Conservation (phyloP, 2,329 filamentous ascomycete genomes). For the Macrophomina pseudophaseolina region DNA sequence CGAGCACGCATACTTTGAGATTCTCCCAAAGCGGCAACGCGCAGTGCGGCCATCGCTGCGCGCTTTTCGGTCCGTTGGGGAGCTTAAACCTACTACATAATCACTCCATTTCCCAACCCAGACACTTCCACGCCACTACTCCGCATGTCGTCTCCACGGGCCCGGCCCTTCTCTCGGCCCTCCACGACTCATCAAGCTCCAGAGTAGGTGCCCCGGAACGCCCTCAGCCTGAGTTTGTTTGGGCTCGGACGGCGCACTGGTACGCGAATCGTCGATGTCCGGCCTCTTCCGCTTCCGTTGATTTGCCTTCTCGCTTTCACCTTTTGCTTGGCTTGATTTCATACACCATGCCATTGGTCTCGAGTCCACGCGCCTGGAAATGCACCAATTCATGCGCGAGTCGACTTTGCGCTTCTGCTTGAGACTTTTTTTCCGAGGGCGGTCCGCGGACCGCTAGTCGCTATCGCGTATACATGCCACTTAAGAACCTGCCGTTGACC, state of each 20-base stretch:
- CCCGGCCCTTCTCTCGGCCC: background rate
- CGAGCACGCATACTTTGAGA: background rate
- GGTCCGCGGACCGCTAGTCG: background rate
- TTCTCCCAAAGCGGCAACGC: background rate
- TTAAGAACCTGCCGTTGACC: background rate
- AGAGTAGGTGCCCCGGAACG: background rate
- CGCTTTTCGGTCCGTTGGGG: background rate
- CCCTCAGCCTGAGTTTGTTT: background rate
- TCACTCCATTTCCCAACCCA: background rate
- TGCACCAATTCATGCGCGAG: background rate
- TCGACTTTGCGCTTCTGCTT: background rate
- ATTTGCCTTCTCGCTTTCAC: background rate
- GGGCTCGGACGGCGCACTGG: background rate
- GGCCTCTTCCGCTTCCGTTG: background rate
- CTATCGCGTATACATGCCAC: background rate
- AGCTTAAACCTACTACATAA: background rate
- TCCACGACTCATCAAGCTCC: background rate
- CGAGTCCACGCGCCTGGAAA: background rate
- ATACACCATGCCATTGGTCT: background rate
- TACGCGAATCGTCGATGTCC: background rate
- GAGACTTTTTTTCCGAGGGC: background rate
- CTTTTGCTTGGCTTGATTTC: background rate
- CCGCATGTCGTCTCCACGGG: background rate
- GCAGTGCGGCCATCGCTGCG: background rate
- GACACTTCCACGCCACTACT: background rate